Evolutionary conservation across 768 basidiomycete species (phyloP).

Genomic region (Amanita pseudoporphyria): DNA sequence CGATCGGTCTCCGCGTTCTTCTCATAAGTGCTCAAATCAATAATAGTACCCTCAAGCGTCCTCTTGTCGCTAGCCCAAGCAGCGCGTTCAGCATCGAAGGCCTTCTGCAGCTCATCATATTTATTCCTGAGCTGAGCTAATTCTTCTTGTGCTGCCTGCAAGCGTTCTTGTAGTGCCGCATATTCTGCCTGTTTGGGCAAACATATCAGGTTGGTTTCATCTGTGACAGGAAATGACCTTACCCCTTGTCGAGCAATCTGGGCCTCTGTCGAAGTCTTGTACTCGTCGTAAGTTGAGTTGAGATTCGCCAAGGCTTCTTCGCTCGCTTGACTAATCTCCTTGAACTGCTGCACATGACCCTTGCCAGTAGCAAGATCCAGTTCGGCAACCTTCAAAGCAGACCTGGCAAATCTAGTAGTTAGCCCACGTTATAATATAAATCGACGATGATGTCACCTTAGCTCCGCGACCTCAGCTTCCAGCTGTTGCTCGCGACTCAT

Average conservation of each 20-base stretch:
- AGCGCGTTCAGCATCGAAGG: slow-evolving; percentile 57
- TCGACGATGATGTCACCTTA: slow-evolving; percentile 41
- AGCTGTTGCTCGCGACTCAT: slow-evolving; percentile 68
- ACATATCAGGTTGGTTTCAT: not conserved
- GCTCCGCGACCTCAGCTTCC: slow-evolving; percentile 76
- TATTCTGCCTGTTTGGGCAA: slow-evolving; percentile 49
- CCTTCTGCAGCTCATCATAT: slow-evolving; percentile 49
- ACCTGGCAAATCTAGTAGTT: slow-evolving; percentile 33
- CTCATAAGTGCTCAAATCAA: slow-evolving; percentile 71
- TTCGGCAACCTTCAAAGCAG: slow-evolving; percentile 67
- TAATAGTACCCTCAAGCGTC: slow-evolving; percentile 72
- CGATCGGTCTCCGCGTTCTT: slow-evolving; percentile 57
- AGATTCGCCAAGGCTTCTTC: slow-evolving; percentile 67
- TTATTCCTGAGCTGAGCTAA: slow-evolving; percentile 37
- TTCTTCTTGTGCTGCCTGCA: slow-evolving; percentile 46
- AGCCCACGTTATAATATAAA: not conserved
- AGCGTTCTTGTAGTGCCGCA: slow-evolving; percentile 51
- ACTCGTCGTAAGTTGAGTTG: slow-evolving; percentile 71
- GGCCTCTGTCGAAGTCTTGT: slow-evolving; percentile 60
- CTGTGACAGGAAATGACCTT: slow-evolving; percentile 7
- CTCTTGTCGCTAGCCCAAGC: slow-evolving; percentile 76
- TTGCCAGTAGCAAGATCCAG: slow-evolving; percentile 65
- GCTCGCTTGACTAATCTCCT: slow-evolving; percentile 75
- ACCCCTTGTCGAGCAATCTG: slow-evolving; percentile 64
- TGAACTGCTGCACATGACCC: slow-evolving; percentile 74